Base-by-base conservation (phyloP, 78 protist species). In the Parvularia atlantis region DNA sequence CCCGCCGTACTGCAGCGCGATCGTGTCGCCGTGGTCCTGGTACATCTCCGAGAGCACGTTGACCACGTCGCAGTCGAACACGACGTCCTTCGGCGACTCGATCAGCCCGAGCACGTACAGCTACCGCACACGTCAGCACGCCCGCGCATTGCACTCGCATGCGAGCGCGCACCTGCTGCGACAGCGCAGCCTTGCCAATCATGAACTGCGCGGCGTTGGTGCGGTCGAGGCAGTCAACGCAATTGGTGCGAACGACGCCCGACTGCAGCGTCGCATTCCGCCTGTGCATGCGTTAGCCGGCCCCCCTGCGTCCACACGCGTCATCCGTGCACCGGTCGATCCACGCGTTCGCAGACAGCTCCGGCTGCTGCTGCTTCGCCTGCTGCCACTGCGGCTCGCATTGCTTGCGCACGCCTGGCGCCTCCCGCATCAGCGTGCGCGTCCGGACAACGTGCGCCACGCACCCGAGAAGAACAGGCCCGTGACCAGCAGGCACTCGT, bases 201-300 rank as follows among this genome's bases (percentile, higher is more conserved):
- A 82, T 85, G 52, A 93, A 83, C 75, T 92, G 95, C 11, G 92
- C 96, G 0, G 91, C 70, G 75, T 94, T 94, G 33, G 99, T 97
- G 17, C 99, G 82, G 71, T 97, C 99, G 6, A 97, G 80, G n/a
- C 98, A 91, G 71, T 97, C 99, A 33, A 97, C 79, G 75, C 99
- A 97, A 71, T 95, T 95, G 56, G 87, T 84, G 19, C 99, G 85
- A 24, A 86, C 79, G 3, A 92, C 88, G 20, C 97, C 98, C 35
- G 19, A 41, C 46, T 41, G 46, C 19, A 41, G 46, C 46, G 9
- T 41, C 46, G 46, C 19, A 4, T 33, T 69, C 62, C 33, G 35
- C 50, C 30, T 33, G 40, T 20, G 33, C 26, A 16, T 17, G 16
- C 53, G 28, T 48, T 13, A 13, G 13, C 16, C 53, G 13, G 53